A percentile compares a stretch with the other conserved stretches of the same genome.
Evolutionary conservation across 2,329 filamentous ascomycete species (phyloP).

Genomic region (Mollisiaceae sp.): DNA sequence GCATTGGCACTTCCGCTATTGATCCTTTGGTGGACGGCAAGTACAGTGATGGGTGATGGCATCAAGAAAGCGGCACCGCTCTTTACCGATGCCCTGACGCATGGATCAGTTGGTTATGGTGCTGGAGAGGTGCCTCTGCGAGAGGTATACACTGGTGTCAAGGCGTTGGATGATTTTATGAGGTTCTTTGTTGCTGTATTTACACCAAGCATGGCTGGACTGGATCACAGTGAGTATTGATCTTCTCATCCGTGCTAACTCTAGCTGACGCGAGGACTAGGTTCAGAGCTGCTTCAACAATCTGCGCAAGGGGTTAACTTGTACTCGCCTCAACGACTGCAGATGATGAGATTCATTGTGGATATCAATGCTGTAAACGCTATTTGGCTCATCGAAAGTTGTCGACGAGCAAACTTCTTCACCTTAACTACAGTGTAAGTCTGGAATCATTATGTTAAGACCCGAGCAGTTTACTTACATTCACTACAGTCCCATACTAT

Average conservation of each 20-base stretch:
- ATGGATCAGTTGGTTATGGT: not conserved
- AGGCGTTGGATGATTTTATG: slow-evolving; percentile 13
- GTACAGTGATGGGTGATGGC: not conserved
- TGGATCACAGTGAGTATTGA: slow-evolving; percentile 13
- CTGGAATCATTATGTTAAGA: not conserved
- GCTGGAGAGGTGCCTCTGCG: not conserved
- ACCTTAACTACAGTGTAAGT: slow-evolving; percentile 29
- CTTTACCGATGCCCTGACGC: not conserved
- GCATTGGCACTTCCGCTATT: slow-evolving; percentile 27
- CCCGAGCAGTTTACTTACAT: not conserved
- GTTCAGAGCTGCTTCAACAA: not conserved
- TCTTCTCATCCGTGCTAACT: not conserved
- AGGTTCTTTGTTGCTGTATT: slow-evolving; percentile 11
- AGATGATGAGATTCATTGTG: slow-evolving; percentile 33
- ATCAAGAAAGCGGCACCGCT: not conserved
- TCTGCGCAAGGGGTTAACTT: slow-evolving; percentile 3
- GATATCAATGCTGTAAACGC: slow-evolving; percentile 33
- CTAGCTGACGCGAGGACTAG: not conserved
- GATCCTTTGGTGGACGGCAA: slow-evolving; percentile 5
- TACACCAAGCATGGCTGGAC: slow-evolving; percentile 20
- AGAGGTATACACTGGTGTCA: slow-evolving; percentile 7
- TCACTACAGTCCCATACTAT: slow-evolving; percentile 4
- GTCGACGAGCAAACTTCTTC: slow-evolving; percentile 37
- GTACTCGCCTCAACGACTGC: slow-evolving; percentile 20
- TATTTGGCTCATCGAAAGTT: slow-evolving; percentile 38